These are phyloP conservation scores for Brassica hybrid DNA, from an alignment of 441 rosid species.

Conservation along the genomic window DNA sequence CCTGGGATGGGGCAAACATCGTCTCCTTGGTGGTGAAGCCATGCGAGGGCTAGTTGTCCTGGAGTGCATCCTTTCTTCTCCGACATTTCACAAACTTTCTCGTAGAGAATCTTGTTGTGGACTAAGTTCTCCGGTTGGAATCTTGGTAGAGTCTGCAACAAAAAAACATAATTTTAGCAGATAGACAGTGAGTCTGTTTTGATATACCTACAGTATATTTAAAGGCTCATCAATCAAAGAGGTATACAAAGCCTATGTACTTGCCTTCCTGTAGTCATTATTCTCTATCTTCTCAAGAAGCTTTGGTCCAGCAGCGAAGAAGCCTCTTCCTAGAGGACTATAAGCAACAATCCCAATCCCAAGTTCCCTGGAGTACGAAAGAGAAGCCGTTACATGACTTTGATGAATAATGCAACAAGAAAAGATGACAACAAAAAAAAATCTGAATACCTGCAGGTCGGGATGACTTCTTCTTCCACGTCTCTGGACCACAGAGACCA, in stretches of 20 bases:
- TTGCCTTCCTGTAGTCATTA: constrained; percentile 54
- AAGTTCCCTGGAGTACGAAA: constrained; percentile 53
- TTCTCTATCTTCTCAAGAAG: constrained; percentile 43
- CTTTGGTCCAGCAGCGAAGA: constrained; percentile 61
- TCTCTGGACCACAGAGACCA: constrained; percentile 84
- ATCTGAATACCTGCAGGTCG: constrained; percentile 42
- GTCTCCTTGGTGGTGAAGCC: constrained; percentile 69
- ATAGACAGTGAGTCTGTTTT: neutral
- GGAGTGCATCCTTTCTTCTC: constrained; percentile 56
- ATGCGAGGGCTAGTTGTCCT: constrained; percentile 61
- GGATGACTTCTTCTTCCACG: constrained; percentile 64
- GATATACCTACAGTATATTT: neutral
- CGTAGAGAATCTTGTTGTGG: constrained; percentile 44
- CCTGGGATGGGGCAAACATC: constrained; percentile 52
- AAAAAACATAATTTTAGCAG: neutral
- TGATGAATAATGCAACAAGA: neutral
- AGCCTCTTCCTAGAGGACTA: constrained; percentile 69
- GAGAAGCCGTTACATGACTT: neutral
- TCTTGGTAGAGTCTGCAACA: constrained; percentile 36
- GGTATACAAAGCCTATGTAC: neutral
- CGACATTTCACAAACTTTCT: constrained; percentile 49
- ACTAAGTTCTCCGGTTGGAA: constrained; percentile 50
- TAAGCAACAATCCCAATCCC: constrained; percentile 84
- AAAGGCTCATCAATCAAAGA: neutral
- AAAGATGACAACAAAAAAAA: neutral